Conservation (phyloP, 2,329 filamentous ascomycete genomes). For the Neurospora crassa region DNA sequence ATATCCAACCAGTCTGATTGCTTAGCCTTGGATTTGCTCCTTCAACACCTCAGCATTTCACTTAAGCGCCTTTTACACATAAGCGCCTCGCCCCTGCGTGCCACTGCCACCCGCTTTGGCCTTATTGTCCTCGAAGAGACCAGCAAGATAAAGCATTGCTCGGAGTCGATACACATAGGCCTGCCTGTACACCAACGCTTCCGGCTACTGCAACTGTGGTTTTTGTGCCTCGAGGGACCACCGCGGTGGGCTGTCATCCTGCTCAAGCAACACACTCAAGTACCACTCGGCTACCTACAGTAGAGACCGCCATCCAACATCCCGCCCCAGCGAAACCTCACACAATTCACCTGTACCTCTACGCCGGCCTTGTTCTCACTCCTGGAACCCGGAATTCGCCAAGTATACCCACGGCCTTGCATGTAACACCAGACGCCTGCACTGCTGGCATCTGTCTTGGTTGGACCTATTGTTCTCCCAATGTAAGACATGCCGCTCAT, state of each 20-base stretch:
- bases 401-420: slow-evolving; percentile 4
- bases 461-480: slow-evolving; percentile 6
- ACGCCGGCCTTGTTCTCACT: slow-evolving; percentile 9
- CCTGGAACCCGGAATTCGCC: slow-evolving; percentile 12
- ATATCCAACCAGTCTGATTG: background rate
- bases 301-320: background rate
- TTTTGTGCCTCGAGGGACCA: background rate
- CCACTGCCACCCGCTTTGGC: background rate
- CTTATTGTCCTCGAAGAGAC: background rate
- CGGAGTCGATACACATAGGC: slow-evolving; percentile 1
- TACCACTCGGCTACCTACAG: slow-evolving; percentile 8
- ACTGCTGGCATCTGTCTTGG: slow-evolving; percentile 3
- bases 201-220: background rate
- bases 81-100: background rate
- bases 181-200: background rate
- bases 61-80: background rate
- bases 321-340: background rate
- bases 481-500: slow-evolving; percentile 11
- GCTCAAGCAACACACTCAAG: slow-evolving; percentile 5
- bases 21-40: background rate
- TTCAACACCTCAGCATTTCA: background rate
- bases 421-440: slow-evolving; percentile 3
- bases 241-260: background rate
- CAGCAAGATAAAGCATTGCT: background rate
- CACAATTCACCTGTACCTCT: slow-evolving; percentile 1